phyloP scores from a whole-genome alignment of 805 yeast genomes.

The Zygotorulaspora florentina region DNA sequence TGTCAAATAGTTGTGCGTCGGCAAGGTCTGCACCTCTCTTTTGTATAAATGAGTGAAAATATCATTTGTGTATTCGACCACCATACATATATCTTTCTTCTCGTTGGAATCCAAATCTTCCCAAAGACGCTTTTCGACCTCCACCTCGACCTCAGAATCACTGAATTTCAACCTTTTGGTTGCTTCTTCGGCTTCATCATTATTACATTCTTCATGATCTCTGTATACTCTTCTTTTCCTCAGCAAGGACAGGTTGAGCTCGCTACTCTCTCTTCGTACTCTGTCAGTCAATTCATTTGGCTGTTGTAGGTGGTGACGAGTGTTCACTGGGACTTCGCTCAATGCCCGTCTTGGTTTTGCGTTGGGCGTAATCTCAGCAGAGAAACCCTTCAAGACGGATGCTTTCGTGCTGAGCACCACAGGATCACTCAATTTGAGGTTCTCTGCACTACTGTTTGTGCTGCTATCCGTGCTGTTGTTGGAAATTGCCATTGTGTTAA shows the following conservation, averaged over 20 bases:
- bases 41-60: conserved; percentile 73
- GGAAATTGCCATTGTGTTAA: conserved; percentile 5
- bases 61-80: conserved; percentile 80
- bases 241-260: conserved; percentile 12
- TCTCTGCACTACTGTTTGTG: conserved; percentile 4
- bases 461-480: conserved; percentile 5
- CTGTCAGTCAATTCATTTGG: conserved; percentile 10
- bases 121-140: conserved; percentile 36
- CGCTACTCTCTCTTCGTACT: conserved; percentile 21
- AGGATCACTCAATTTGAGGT: conserved; percentile 1
- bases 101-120: conserved; percentile 67
- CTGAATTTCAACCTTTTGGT: conserved; percentile 38
- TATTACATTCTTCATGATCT: conserved; percentile 15
- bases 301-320: conserved; percentile 2
- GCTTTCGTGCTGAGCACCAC: not conserved
- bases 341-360: conserved; percentile 14
- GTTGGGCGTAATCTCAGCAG: conserved; percentile 7
- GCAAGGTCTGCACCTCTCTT: conserved; percentile 64
- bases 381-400: conserved; percentile 2
- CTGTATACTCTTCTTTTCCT: conserved; percentile 24
- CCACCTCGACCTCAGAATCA: conserved; percentile 38
- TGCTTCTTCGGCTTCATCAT: conserved; percentile 3
- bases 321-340: conserved; percentile 16
- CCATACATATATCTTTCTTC: conserved; percentile 78
- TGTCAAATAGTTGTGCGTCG: conserved; percentile 61